Evolutionary conservation across 768 basidiomycete genomes (phyloP), one percentile per base, ranked within the genome.

Genomic region (Coprinopsis cinerea): DNA sequence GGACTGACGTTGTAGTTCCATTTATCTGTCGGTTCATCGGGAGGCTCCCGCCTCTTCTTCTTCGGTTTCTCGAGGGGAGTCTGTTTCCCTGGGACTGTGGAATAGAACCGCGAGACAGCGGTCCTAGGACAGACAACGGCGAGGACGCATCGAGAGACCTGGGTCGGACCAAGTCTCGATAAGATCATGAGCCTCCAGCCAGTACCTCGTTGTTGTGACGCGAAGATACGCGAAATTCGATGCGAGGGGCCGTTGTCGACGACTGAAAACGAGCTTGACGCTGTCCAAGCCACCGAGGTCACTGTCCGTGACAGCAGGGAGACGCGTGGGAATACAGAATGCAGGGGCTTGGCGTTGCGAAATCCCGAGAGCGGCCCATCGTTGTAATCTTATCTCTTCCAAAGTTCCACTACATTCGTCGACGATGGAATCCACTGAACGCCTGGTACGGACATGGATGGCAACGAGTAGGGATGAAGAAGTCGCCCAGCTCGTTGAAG

Each of bases 1-100:
- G 78, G 76, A 48, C 81, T 67, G 14, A 70, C 62, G 61, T 90
- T 91, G 68, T 87, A 92, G 67, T 92, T 92, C 78, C 85, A 82
- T 66, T 79, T 85, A 61, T 88, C 83, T 48, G 61, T 63, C 5
- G 68, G 64, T 39, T 68, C 64, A 26, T 28, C 40, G 41, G 41
- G 10, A 22, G 25, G 13, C 36, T 14, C 22, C 30, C n/a, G 9
- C 44, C 26, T 20, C 44, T 56, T 34, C 42, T 40, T 53, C 22
- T 53, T 48, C 6, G 2, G 15, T 6, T 7, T 37, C 9, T 20
- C n/a, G n/a, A n/a, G n/a, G n/a, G n/a, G n/a, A n/a, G n/a, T 39
- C 28, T 11, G 44, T 41, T 51, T 46, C 10, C 18, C 22, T 34
- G 44, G 35, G 7, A 24, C 18, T 9, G 41, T 51, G 26, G 50